Conservation (phyloP, 2,329 filamentous ascomycete species). For the Pseudogymnoascus sp. region DNA sequence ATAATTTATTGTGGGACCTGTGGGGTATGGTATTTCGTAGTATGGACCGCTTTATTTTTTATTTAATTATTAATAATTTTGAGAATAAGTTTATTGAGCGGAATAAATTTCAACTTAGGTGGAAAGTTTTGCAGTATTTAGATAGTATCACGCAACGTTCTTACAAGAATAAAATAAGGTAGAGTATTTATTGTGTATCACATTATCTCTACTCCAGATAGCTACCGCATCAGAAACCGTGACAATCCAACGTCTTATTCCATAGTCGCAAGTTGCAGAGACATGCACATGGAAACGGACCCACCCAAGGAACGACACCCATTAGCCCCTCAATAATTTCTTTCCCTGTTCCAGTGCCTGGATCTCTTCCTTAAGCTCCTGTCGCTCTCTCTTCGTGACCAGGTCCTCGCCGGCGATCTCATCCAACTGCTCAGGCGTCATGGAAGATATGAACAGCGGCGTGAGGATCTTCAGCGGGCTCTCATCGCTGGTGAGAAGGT, state of each 20-base stretch:
- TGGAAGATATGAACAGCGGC: constrained; percentile 38
- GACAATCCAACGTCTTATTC: too few relatives aligned
- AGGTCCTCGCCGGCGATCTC: constrained; percentile 50
- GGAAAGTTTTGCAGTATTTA: neutral
- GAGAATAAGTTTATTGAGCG: neutral
- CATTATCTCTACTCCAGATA: neutral
- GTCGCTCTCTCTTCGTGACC: neutral
- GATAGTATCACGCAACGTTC: neutral
- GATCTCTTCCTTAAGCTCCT: neutral
- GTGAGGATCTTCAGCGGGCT: constrained; percentile 47
- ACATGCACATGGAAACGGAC: neutral
- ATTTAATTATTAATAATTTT: neutral
- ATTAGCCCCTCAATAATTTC: neutral
- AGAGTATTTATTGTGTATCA: neutral
- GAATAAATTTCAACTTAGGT: neutral
- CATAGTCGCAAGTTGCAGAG: neutral
- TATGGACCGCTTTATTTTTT: neutral
- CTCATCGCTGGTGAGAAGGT: constrained; percentile 40
- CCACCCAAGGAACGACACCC: neutral
- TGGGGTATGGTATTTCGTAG: too few relatives aligned
- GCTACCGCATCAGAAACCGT: neutral
- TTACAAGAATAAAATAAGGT: neutral
- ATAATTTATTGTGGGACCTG: neutral
- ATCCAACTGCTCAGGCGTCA: constrained; percentile 42
- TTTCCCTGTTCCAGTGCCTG: neutral